Conservation (phyloP, 495 filamentous ascomycete species). For the Opeltia flavorubescens region DNA sequence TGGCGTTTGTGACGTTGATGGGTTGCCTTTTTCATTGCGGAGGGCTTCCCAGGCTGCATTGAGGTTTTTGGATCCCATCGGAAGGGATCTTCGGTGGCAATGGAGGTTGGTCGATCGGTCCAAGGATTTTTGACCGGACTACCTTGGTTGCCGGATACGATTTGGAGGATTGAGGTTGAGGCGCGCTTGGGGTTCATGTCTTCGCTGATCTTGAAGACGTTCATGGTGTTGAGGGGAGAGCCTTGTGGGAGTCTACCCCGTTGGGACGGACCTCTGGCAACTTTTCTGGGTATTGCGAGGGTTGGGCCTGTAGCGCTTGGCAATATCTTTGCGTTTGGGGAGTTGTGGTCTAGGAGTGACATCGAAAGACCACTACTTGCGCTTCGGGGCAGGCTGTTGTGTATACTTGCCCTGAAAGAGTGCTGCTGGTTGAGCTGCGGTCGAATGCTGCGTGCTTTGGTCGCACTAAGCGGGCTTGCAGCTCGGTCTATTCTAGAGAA, state of each 20-base stretch:
- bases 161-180: conserved; percentile 7
- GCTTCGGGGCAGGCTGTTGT: conserved; percentile 10
- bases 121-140: not conserved
- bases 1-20: conserved; percentile 33
- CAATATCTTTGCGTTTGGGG: not conserved
- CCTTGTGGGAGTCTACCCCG: conserved; percentile 2
- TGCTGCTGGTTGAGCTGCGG: conserved; percentile 4
- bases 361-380: conserved; percentile 11
- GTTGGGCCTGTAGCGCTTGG: not conserved
- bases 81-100: conserved; percentile 6
- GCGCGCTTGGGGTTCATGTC: conserved; percentile 5
- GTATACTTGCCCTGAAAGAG: conserved; percentile 10
- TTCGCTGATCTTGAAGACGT: conserved; percentile 6
- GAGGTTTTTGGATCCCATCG: conserved; percentile 5
- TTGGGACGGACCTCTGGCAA: not conserved
- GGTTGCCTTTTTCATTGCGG: conserved; percentile 8
- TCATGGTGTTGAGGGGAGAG: not conserved
- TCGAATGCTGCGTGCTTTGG: conserved; percentile 1
- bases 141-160: conserved; percentile 11
- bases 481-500: not conserved
- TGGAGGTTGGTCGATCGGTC: conserved; percentile 1
- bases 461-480: not conserved
- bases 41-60: not conserved
- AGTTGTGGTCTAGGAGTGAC: conserved; percentile 5
- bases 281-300: not conserved